Percentiles rank a stretch among this genome's conserved stretches.
These are phyloP conservation scores for Ceratocystis variospora DNA, from an alignment of 2,329 filamentous ascomycete species.

Conservation along the genomic window DNA sequence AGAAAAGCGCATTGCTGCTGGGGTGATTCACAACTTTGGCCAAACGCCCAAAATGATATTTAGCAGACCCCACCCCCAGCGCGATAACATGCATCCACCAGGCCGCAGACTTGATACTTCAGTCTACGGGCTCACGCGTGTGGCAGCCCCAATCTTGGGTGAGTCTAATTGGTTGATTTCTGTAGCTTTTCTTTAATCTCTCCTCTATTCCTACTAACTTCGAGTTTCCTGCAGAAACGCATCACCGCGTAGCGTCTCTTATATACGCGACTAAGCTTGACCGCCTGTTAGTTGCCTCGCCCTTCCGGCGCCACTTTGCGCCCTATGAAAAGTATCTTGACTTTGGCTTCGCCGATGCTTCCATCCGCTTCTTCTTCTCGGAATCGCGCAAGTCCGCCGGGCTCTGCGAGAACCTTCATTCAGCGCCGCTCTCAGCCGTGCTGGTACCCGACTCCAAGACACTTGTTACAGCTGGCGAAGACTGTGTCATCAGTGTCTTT, in stretches of 20 bases:
- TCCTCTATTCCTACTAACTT: background rate
- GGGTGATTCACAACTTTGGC: constrained; percentile 96
- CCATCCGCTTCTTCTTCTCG: constrained; percentile 76
- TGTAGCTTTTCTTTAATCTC: background rate
- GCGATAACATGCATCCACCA: constrained; percentile 53
- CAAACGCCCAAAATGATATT: constrained; percentile 96
- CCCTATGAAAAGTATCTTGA: constrained; percentile 89
- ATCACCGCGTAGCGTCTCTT: constrained; percentile 68
- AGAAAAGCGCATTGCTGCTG: constrained; percentile 76
- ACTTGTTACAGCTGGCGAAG: constrained; percentile 78
- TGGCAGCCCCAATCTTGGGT: constrained; percentile 54
- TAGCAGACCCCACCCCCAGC: constrained; percentile 60
- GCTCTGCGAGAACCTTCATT: constrained; percentile 85
- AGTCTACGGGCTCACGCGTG: constrained; percentile 59
- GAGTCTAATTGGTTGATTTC: background rate
- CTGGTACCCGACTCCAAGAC: constrained; percentile 82
- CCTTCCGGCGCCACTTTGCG: constrained; percentile 75
- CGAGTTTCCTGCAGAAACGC: constrained; percentile 41
- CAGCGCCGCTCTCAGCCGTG: constrained; percentile 73
- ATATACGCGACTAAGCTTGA: constrained; percentile 68
- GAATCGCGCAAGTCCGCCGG: constrained; percentile 74
- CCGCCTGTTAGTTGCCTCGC: constrained; percentile 66
- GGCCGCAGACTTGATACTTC: constrained; percentile 56
- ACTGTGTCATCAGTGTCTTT: constrained; percentile 83
- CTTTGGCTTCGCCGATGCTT: constrained; percentile 91